A percentile compares a stretch with the other conserved stretches of the same genome.
Evolutionary conservation across 176 grass and related monocot species (phyloP).

Genomic region (Saccharum spontaneum): DNA sequence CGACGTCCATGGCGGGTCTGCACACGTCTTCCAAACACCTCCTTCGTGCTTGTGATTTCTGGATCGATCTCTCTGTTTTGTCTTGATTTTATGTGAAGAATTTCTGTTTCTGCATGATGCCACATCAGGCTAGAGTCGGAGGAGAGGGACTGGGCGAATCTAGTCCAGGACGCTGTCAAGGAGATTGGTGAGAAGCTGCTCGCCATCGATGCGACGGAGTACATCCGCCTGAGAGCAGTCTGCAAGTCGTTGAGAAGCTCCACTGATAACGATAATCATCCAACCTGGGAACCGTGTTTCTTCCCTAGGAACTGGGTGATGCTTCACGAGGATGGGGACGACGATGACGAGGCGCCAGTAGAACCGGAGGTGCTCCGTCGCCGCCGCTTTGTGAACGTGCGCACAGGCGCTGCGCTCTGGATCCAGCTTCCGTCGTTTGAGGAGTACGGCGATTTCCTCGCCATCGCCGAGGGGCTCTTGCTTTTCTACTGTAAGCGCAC

Average conservation of each 20-base stretch:
- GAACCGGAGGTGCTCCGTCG: background rate
- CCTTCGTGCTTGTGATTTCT: background rate
- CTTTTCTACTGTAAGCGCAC: background rate
- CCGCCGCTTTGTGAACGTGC: background rate
- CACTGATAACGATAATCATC: background rate
- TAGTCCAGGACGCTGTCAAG: background rate
- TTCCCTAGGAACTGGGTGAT: background rate
- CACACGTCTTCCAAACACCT: too few species aligned
- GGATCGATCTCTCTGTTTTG: background rate
- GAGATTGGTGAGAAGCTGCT: background rate
- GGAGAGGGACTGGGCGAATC: background rate
- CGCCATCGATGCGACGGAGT: background rate
- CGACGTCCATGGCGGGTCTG: too few species aligned
- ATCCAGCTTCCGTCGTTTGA: background rate
- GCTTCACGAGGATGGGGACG: background rate
- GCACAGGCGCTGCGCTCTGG: background rate
- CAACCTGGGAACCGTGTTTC: background rate
- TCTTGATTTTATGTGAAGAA: background rate
- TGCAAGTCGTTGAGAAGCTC: background rate
- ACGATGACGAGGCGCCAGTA: background rate
- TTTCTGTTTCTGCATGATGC: background rate
- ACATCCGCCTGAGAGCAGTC: background rate
- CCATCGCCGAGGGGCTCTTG: background rate
- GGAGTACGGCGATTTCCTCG: background rate
- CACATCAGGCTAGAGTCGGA: background rate